Evolutionary conservation across 306 rosid genomes (phyloP), one percentile per base, ranked within the genome.

Genomic region (Macrotyloma uniflorum): DNA sequence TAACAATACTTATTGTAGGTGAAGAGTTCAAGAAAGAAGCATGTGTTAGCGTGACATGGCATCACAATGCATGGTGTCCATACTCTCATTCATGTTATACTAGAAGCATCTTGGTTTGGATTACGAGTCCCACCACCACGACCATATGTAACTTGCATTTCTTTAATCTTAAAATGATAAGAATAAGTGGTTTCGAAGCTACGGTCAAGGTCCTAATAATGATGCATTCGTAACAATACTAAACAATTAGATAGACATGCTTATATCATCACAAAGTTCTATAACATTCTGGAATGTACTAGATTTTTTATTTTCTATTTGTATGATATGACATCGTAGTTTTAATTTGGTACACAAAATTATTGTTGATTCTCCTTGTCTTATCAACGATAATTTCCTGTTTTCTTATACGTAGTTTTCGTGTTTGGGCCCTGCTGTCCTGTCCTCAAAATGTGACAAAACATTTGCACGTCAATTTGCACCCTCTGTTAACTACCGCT

Each of bases 221-320:
- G 62, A 11, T 8, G 16, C 42, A 36, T 36, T 2, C 5, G 33
- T 10, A 23, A 11, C 30, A 55, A 53, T 8, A 54, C 20, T 54
- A 22, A 22, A 54, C 6, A 54, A 23, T 28, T 58, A 18, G 15
- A 28, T 43, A 30, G 5, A 14, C 4, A 38, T 30, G 9, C 11
- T 23, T 47, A 11, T 42, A 49, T 36, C 55, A 8, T 23, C 3
- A 38, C 40, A 14, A 79, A 20, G 4, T 79, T 79, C 78, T 62
- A 24, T 49, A 71, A 79, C 47, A 1, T 79, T 71, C 83, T 62
- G 6, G 79, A 79, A 63, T 66, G 19, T 72, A 79, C 74, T 26
- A 63, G 83, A 72, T 18, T 63, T 63, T 33, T 3, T 62, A 16
- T 35, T 62, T 36, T 62, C 45, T 35, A 58, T 70, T 35, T 36